Percentiles rank a stretch among this genome's conserved stretches.
Conservation (phyloP, 2,329 filamentous ascomycete species). For the Beauveria australis region DNA sequence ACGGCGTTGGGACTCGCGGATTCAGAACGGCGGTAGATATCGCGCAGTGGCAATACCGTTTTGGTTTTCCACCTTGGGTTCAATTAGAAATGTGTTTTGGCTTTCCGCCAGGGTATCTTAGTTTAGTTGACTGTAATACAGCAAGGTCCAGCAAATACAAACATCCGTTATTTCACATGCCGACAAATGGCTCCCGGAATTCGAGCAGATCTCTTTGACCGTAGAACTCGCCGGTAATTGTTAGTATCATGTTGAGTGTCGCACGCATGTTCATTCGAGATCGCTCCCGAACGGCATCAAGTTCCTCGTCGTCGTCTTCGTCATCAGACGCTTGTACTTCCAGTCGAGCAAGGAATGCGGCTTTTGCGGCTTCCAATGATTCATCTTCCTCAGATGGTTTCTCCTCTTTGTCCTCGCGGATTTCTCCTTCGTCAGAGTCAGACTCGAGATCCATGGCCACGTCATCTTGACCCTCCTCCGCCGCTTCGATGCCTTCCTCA, state of each 20-base stretch:
- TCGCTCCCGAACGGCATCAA: constrained; percentile 23
- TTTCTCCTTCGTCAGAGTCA: constrained; percentile 30
- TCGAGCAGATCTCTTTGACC: constrained; percentile 81
- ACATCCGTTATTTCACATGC: not conserved
- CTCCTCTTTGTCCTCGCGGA: constrained; percentile 22
- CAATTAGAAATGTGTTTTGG: not conserved
- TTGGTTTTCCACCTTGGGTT: not conserved
- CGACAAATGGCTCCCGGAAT: constrained; percentile 56
- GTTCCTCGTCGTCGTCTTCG: constrained; percentile 16
- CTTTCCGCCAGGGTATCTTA: constrained; percentile 7
- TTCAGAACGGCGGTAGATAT: constrained; percentile 4
- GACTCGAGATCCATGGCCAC: constrained; percentile 36
- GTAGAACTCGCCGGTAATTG: constrained; percentile 78
- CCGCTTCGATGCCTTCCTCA: constrained; percentile 15
- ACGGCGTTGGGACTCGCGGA: constrained; percentile 7
- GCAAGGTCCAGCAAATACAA: not conserved
- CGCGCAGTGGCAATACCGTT: not conserved
- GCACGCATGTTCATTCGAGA: constrained; percentile 47
- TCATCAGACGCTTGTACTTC: constrained; percentile 19
- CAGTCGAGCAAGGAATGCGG: constrained; percentile 38
- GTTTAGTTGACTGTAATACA: not conserved
- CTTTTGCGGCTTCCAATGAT: constrained; percentile 39
- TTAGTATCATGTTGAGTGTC: constrained; percentile 89
- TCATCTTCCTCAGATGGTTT: not conserved
- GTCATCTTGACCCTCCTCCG: constrained; percentile 22